Base-by-base conservation (phyloP, 768 basidiomycete genomes). In the Tephrocybe sp. region DNA sequence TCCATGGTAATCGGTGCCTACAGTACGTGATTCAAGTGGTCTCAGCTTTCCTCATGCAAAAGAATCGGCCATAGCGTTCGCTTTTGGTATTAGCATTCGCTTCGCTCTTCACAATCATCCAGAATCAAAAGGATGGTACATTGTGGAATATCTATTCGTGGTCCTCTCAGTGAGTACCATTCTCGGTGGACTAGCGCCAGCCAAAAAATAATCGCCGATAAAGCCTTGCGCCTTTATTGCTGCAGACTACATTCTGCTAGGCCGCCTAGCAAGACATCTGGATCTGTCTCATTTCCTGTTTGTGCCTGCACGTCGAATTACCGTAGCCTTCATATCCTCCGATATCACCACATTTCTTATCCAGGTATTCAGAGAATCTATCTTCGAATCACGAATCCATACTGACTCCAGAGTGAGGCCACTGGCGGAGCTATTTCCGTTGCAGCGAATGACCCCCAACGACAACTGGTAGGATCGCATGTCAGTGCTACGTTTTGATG, bases 161-260 rank as follows among this genome's bases (percentile, higher is more conserved):
- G 82, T 81, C 7, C 72, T 85, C 40, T 79, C 82, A 4, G 83
- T 79, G 49, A 48, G 74, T 63, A 16, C 17, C 26, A 17, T 33
- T 14, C 19, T 54, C 14, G 31, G 22, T 5, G n/a, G 4, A 16
- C 5, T 7, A 17, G 5, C 17, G n/a, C 9, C 45, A 42, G 22
- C 40, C 30, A 8, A 16, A 8, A 16, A 17, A 12, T 31, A 23
- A 43, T 34, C 11, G 22, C 41, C 26, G 14, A 19, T 47, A 41
- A 45, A 84, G 82, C 86, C 87, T 4, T 89, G 88, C 61, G 86
- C 84, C 22, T 89, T 89, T 67, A 83, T 86, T 54, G 83, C 83
- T 4, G 76, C 82, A 12, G 76, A 83, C 59, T 89, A 89, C 58
- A 68, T 87, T 49, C 72, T 87, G 16, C 74, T 89, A 1, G 84